Conservation (phyloP, 1,139 yeast genomes). For the Yamadazyma taylorii region DNA sequence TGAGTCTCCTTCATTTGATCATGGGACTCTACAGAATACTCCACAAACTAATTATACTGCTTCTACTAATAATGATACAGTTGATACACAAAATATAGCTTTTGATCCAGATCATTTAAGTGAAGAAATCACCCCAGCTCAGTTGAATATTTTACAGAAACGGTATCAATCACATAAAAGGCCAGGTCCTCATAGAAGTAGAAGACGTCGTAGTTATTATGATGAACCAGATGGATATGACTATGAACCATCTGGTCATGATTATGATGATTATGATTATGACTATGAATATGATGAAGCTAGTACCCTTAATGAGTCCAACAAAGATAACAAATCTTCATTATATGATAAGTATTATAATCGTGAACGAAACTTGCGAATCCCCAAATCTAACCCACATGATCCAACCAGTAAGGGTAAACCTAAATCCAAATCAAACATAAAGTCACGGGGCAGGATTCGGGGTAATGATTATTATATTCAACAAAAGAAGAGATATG, state of each 20-base stretch:
- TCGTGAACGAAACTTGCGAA: conserved; percentile 9
- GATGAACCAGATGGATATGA: conserved; percentile 4
- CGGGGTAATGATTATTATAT: conserved; percentile 35
- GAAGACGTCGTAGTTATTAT: conserved; percentile 9
- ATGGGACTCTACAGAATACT: conserved; percentile 1
- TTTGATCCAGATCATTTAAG: conserved; percentile 33
- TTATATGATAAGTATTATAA: conserved; percentile 15
- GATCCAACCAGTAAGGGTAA: conserved; percentile 1
- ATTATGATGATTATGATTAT: conserved; percentile 4
- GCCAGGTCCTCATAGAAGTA: conserved; percentile 7
- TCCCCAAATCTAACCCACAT: conserved; percentile 8
- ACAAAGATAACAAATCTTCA: conserved; percentile 5
- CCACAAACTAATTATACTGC: conserved; percentile 13
- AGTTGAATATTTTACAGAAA: conserved; percentile 28
- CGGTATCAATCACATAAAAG: conserved; percentile 9
- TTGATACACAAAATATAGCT: conserved; percentile 9
- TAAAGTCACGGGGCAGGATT: no score
- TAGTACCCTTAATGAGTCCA: conserved; percentile 1
- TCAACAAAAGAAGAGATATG: conserved; percentile 36
- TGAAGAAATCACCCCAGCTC: conserved; percentile 40
- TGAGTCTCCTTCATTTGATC: background rate
- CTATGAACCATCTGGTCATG: no score
- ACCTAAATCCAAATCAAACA: no score
- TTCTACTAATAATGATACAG: conserved; percentile 6
- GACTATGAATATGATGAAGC: conserved; percentile 4